Base-by-base conservation (phyloP, 1,284 basidiomycete species). In the Cyathus pygmaeus region DNA sequence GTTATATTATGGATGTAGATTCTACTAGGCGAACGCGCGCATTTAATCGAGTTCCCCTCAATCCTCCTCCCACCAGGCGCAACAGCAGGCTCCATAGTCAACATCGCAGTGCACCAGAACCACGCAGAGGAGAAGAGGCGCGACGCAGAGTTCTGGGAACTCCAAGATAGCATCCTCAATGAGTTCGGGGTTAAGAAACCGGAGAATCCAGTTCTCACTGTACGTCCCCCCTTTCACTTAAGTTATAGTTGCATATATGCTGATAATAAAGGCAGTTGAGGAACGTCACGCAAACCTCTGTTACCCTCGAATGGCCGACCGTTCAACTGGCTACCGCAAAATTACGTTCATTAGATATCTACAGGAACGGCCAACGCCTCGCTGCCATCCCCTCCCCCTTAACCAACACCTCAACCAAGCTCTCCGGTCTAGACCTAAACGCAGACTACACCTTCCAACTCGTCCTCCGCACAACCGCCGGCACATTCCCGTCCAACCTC, bases 11-110 rank as follows among this genome's bases (percentile, higher is more conserved):
- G n/a, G n/a, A 57, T 68, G 54, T 74, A 94, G 93, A 96, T 96
- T 66, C 86, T 97, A 10, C 87, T 97, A 4, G 95, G 95, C 7
- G 94, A 96, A 74, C 88, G 94, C 49, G 95, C 95, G 5, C 95
- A 98, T 73, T 85, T 97, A 36, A 96, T 98, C 71, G 96, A 98
- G 78, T 98, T 98, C 75, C 96, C 96, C 1, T 98, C 96, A 0
- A 84, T 98, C 27, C 86, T 98, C 2, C 83, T 98, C 13, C 96
- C 95, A 2, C 93, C 95, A 0, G 95, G 95, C 19, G 91, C 94
- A 2, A 90, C 92, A 3, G 89, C 95, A 0, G 96, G 96, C 10
- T 97, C 95, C n/a, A 98, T 98, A 67, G 94, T 98, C 68, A 97
- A 95, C 72, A 98, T 98, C 74, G 90, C 94, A 5, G 94, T 98